These are phyloP conservation scores for Aureobasidium sp. DNA, from an alignment of 2,329 filamentous ascomycete species.

Conservation along the genomic window DNA sequence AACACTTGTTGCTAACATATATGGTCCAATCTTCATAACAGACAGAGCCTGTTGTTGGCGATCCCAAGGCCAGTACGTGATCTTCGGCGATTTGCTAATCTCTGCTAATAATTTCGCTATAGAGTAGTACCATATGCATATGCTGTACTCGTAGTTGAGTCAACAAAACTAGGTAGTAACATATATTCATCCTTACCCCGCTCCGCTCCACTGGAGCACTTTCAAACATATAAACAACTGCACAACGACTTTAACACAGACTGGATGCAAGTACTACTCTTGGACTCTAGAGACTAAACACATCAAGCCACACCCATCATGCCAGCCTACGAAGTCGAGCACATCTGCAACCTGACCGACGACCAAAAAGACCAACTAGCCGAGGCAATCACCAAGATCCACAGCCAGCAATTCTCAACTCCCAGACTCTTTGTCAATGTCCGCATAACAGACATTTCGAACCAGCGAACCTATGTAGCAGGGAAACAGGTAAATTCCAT, in stretches of 20 bases:
- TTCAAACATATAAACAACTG: not conserved
- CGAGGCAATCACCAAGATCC: conserved; percentile 34
- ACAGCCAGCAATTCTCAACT: conserved; percentile 36
- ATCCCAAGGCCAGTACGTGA: too few species aligned
- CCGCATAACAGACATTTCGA: conserved; percentile 29
- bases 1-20: not conserved
- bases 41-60: not conserved
- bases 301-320: conserved; percentile 22
- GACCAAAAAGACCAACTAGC: conserved; percentile 36
- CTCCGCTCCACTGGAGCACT: conserved; percentile 9
- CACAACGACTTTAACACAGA: not conserved
- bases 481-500: conserved; percentile 28
- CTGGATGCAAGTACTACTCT: not conserved
- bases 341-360: conserved; percentile 28
- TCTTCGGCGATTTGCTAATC: too few species aligned
- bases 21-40: not conserved
- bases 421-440: conserved; percentile 41
- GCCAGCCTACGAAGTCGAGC: conserved; percentile 40
- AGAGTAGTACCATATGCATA: too few species aligned
- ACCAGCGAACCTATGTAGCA: conserved; percentile 28
- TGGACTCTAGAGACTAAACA: not conserved
- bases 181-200: not conserved
- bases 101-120: too few species aligned
- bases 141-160: not conserved
- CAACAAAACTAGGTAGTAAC: not conserved